A percentile compares a stretch with the other conserved stretches of the same genome.
phyloP scores from a whole-genome alignment of 164 flowering plant species.

The Aristolochia fimbriata region DNA sequence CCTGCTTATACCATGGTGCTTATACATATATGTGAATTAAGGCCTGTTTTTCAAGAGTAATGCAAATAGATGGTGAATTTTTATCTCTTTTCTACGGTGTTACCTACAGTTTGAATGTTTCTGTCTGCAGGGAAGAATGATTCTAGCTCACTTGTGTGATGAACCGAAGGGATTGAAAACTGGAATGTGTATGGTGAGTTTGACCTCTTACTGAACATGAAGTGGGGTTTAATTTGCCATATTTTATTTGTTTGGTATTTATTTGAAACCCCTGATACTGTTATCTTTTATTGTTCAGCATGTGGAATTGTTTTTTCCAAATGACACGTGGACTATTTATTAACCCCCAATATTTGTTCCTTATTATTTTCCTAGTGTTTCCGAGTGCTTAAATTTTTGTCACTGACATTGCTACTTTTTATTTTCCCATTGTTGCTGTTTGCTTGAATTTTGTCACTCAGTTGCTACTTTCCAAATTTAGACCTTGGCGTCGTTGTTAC shows the following conservation, averaged over 20 bases:
- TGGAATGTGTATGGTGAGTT: conserved; percentile 79
- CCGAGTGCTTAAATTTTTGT: neutral
- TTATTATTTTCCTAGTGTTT: neutral
- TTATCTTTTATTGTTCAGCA: too few relatives aligned
- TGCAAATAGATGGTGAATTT: neutral
- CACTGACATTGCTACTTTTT: neutral
- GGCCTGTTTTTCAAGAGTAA: neutral
- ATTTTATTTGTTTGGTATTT: too few relatives aligned
- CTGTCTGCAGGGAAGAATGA: conserved; percentile 84
- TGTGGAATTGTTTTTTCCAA: too few relatives aligned
- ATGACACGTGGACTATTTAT: too few relatives aligned
- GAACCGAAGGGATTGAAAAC: conserved; percentile 99
- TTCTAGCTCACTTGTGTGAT: conserved; percentile 94
- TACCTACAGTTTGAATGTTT: neutral
- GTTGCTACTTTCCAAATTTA: too few relatives aligned
- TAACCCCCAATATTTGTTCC: too few relatives aligned
- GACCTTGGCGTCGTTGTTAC: too few relatives aligned
- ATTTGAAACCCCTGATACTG: too few relatives aligned
- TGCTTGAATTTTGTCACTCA: neutral
- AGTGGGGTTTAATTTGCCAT: too few relatives aligned
- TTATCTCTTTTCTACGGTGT: neutral
- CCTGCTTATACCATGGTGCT: neutral
- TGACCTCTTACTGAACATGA: too few relatives aligned
- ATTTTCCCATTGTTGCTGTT: neutral
- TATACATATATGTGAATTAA: too few relatives aligned